Base-by-base conservation (phyloP, 2,329 filamentous ascomycete species). In the Diplocarpon mali region DNA sequence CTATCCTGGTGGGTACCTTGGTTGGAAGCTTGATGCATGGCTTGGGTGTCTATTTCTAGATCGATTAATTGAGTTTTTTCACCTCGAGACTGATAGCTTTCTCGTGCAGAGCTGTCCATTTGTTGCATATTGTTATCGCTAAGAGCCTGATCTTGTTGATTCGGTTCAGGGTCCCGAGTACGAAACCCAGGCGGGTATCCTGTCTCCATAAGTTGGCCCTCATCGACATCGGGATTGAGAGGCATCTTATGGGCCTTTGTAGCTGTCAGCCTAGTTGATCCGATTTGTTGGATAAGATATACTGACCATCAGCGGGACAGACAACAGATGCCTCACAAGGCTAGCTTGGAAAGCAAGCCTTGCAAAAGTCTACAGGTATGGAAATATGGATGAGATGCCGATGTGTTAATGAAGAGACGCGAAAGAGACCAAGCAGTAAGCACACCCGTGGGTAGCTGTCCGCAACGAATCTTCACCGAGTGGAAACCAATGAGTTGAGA, bases 31-130 rank as follows among this genome's bases (percentile, higher is more conserved):
- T 5, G 20, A 39, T 10, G 9, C 13, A 30, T 28, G 11, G 27
- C 49, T 44, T 56, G 54, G 11, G 48, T 52, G 15, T 56, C 54
- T 30, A 40, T 29, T 40, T 57, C 57, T 5, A 59, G 30, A 12
- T 12, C 15, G 14, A 34, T 44, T 34, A 43, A 56, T 42, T 59
- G 57, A 12, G 53, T 51, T 12, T 58, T 53, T 27, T 41, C 50
- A 16, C 54, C 30, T 4, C 47, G 10, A 16, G 50, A 51, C 36
- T 13, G 28, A 28, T 39, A 29, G 38, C 42, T 52, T 2, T 45
- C 39, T 36, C 44, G 47, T 6, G 35, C n/a, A n/a, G 50, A 42
- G 12, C 4, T 24, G 11, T 43, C 43, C 6, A 27, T 11, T 27
- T 20, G 15, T 17, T 41, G 14, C 16, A n/a, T 27, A 8, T 35